phyloP scores from a whole-genome alignment of 441 rosid species.

The Bruguiera hainesii region DNA sequence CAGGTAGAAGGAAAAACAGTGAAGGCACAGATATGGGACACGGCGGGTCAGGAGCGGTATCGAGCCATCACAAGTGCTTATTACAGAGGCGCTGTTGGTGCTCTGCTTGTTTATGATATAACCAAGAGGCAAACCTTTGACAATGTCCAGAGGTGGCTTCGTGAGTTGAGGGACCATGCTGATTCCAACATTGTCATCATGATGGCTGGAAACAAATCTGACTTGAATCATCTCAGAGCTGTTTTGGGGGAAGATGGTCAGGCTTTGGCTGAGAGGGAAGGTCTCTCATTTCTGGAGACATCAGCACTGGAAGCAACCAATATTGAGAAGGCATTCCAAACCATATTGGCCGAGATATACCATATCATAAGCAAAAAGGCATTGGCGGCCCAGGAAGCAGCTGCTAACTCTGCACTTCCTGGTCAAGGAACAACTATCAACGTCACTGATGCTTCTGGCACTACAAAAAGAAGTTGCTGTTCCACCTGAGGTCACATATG shows the following conservation, averaged over 20 bases:
- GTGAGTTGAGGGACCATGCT: conserved; percentile 88
- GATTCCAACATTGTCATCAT: conserved; percentile 94
- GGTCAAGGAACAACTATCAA: conserved; percentile 85
- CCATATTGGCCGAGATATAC: conserved; percentile 75
- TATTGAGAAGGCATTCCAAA: conserved; percentile 85
- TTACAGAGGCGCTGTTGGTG: conserved; percentile 96
- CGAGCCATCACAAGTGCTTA: conserved; percentile 95
- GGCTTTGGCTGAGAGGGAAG: conserved; percentile 74
- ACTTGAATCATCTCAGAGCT: conserved; percentile 81
- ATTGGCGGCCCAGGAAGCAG: conserved; percentile 87
- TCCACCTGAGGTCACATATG: conserved; percentile 38
- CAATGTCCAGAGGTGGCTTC: conserved; percentile 82
- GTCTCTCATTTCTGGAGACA: conserved; percentile 88
- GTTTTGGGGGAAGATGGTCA: conserved; percentile 74
- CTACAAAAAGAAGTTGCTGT: conserved; percentile 61
- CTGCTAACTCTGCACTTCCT: conserved; percentile 49
- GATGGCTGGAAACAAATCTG: conserved; percentile 96
- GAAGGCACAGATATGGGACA: conserved; percentile 98
- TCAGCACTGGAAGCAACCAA: conserved; percentile 88
- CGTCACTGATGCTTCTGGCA: conserved; percentile 58
- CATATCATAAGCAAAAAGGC: conserved; percentile 92
- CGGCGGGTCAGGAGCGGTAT: conserved; percentile 95
- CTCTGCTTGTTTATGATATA: conserved; percentile 88
- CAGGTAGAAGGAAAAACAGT: conserved; percentile 92
- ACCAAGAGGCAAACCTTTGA: conserved; percentile 95